These are phyloP conservation scores for Aschersonia sp. DNA, from an alignment of 2,329 filamentous ascomycete genomes.

Conservation along the genomic window DNA sequence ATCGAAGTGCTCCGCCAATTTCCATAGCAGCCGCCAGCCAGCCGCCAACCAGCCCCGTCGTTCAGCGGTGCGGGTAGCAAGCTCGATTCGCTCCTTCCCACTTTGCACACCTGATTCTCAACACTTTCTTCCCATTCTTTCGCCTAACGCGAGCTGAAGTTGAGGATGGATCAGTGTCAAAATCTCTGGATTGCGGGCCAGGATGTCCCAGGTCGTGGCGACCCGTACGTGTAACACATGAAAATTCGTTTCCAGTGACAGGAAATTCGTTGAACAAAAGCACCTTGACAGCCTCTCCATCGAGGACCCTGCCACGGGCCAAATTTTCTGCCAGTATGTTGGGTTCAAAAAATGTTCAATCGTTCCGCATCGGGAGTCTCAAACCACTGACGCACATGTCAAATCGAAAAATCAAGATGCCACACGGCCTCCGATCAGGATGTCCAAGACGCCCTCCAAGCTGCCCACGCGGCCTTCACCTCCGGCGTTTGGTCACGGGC, in stretches of 20 bases:
- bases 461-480: conserved; percentile 51
- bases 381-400: neutral
- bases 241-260: too few species aligned
- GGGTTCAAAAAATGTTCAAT: too few species aligned
- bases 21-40: too few species aligned
- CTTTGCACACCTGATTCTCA: too few species aligned
- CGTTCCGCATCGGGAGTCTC: too few species aligned
- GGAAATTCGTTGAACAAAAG: neutral
- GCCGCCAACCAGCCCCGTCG: too few species aligned
- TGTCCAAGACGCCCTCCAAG: conserved; percentile 12
- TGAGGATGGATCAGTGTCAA: neutral
- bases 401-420: conserved; percentile 7
- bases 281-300: conserved; percentile 29
- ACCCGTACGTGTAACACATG: neutral
- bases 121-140: neutral
- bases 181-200: conserved; percentile 5
- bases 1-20: too few species aligned
- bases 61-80: too few species aligned
- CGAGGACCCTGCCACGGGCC: conserved; percentile 37
- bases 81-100: too few species aligned
- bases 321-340: conserved; percentile 34
- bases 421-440: conserved; percentile 15
- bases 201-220: conserved; percentile 3
- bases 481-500: conserved; percentile 50
- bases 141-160: neutral